These are phyloP conservation scores for Orbilia blumenaviensis DNA, from an alignment of 2,329 filamentous ascomycete genomes.

Conservation along the genomic window DNA sequence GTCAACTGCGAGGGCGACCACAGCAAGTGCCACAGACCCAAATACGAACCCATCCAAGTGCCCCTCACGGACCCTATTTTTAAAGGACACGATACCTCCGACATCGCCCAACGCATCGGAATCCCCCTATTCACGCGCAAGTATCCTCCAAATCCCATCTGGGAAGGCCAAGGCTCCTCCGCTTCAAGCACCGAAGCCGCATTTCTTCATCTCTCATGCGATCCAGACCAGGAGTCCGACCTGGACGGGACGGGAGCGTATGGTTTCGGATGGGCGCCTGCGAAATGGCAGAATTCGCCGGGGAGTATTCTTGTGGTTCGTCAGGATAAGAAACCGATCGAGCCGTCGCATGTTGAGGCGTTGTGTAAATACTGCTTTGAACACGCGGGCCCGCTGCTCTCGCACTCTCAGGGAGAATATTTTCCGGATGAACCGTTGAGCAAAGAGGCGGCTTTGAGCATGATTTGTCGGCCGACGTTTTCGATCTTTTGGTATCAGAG, in stretches of 20 bases:
- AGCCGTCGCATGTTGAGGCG: conserved; percentile 17
- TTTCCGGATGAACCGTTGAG: conserved; percentile 5
- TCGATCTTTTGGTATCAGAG: background rate
- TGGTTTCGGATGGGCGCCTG: conserved; percentile 6
- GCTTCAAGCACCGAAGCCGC: conserved; percentile 7
- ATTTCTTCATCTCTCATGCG: conserved; percentile 6
- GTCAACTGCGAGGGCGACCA: conserved; percentile 17
- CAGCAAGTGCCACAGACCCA: background rate
- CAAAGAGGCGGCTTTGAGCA: background rate
- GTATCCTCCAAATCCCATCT: background rate
- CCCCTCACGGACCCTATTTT: conserved; percentile 2
- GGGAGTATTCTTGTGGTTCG: conserved; percentile 6
- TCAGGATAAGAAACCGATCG: conserved; percentile 2
- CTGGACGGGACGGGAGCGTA: background rate
- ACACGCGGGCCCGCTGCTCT: background rate
- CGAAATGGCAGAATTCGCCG: background rate
- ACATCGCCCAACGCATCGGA: conserved; percentile 6
- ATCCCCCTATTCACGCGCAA: conserved; percentile 8
- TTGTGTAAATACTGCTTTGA: background rate
- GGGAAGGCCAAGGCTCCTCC: background rate
- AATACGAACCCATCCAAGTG: background rate
- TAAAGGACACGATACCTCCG: background rate
- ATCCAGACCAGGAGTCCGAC: background rate
- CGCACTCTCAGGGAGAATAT: background rate
- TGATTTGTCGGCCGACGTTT: conserved; percentile 7